Base-by-base conservation (phyloP, 78 protist genomes). In the Andalucia godoyi region DNA sequence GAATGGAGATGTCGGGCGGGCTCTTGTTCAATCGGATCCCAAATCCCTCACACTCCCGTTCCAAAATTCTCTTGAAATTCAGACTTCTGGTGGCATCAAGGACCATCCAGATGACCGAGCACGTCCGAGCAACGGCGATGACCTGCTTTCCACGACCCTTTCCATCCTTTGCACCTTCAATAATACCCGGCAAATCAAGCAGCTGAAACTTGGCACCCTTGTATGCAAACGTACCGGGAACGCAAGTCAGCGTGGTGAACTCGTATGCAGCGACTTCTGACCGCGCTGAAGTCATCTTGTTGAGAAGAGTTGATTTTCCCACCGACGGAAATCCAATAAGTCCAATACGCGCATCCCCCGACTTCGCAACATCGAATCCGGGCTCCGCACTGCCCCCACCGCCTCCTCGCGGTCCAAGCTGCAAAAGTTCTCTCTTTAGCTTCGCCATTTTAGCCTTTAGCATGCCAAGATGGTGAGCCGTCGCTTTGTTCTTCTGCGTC, bases 131-230 rank as follows among this genome's bases (percentile, higher is more conserved):
- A 21, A 85, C 92, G 1, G 91, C 89, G 52, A 82, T 91, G 51
- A 90, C 93, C 51, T 92, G 97, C 5, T 93, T 66, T 45, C 99
- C 99, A 17, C 99, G 77, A 70, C 99, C 99, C 72, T 88, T 94
- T 61, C 96, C 96, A 54, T 93, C 96, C 59, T 91, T 89, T 30
- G 99, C 99, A n/a, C 98, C 98, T 62, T 95, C 98, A 40, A 96
- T 95, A 50, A 97, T 96, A 50, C 98, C 99, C 6, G 81, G 40
- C 7, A 71, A 33, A 65, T 38, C 84, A 18, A 74, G 38, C 46
- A 79, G 18, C 77, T 95, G 99, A 29, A 96, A 64, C 61, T 86
- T 76, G 29, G 98, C 91, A 34, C 99, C 99, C 38, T 87, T 83
- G 79, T 87, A 81, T 12, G n/a, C 17, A 34, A 95, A 55, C 33